Evolutionary conservation across 768 basidiomycete species (phyloP).

Genomic region (Neoboletus magnificus): DNA sequence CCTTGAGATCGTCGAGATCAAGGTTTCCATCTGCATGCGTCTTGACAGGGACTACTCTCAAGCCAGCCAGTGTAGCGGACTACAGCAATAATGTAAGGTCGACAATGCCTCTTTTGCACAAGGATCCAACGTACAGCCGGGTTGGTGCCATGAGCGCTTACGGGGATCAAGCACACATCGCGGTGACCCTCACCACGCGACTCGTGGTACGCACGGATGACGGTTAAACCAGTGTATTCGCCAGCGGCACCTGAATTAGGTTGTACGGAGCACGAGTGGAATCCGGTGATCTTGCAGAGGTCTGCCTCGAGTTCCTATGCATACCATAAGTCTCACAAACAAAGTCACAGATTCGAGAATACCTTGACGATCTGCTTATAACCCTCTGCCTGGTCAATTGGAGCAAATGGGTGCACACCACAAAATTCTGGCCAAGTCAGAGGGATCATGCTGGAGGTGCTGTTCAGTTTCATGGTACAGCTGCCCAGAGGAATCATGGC

Average conservation of each 20-base stretch:
- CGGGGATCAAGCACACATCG: conserved; percentile 88
- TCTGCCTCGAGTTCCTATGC: conserved; percentile 86
- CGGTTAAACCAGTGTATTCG: conserved; percentile 92
- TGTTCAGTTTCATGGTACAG: conserved; percentile 98
- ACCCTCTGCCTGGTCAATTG: conserved; percentile 83
- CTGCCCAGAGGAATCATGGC: conserved; percentile 95
- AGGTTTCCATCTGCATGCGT: conserved; percentile 83
- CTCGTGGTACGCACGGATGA: conserved; percentile 93
- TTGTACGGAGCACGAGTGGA: conserved; percentile 92
- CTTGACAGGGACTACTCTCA: conserved; percentile 96
- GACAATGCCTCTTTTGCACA: background rate
- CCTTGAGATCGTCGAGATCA: conserved; percentile 79
- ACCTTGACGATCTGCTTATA: conserved; percentile 82
- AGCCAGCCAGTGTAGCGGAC: conserved; percentile 96
- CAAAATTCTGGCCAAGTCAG: conserved; percentile 93
- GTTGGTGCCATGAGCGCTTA: conserved; percentile 98
- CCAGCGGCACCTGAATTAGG: conserved; percentile 99
- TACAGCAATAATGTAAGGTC: conserved; percentile 32
- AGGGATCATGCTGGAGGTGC: conserved; percentile 96
- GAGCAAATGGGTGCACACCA: conserved; percentile 89
- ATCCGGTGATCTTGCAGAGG: conserved; percentile 94
- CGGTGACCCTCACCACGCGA: conserved; percentile 82
- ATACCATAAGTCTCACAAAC: conserved; percentile 7
- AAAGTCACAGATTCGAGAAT: background rate
- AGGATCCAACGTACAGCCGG: conserved; percentile 69